Evolutionary conservation across 495 filamentous ascomycete genomes (phyloP), one percentile per base, ranked within the genome.

Genomic region (Wilcoxina mikolae): DNA sequence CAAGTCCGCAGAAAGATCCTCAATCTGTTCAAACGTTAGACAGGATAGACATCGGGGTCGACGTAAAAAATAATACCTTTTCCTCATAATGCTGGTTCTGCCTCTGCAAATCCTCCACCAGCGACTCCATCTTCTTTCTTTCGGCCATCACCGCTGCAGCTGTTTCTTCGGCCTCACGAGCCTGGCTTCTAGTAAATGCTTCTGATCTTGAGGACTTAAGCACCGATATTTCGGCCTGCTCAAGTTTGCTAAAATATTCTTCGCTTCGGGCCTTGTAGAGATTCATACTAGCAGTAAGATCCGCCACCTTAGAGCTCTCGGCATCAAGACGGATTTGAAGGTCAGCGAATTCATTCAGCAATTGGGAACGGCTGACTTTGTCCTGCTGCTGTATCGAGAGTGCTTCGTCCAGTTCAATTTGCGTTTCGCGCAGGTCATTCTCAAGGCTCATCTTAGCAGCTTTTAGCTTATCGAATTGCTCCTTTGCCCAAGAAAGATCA

Each of bases 231-330:
- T 98, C 91, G 15, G 91, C 91, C 66, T 95, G 89, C 66, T 98
- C 91, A 17, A 98, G 82, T 69, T 94, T 95, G 73, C 78, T 86
- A 71, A 95, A 98, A 62, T 98, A 98, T 65, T 98, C 91, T 65
- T 96, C 88, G 0, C 90, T 84, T 25, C 91, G 82, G 42, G 78
- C 79, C 76, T 94, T 96, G 75, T 96, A 98, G 24, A 95, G 70
- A 56, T 77, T 82, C 12, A 95, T 74, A 64, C 82, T 94, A 11
- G 88, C 84, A 15, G 78, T 78, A 17, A 94, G 78, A 64, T 98
- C 91, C 17, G 80, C 80, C 31, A 85, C 76, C 69, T 85, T 87
- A 1, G 87, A 94, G 2, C 78, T 76, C 71, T 98, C 91, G 10
- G 81, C 80, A 62, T 98, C 91, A 42, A 96, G 75, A 42, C 88